A percentile compares a stretch with the other conserved stretches of the same genome.
Evolutionary conservation across 495 filamentous ascomycete species (phyloP).

Genomic region (Jackrogersella multiformis): DNA sequence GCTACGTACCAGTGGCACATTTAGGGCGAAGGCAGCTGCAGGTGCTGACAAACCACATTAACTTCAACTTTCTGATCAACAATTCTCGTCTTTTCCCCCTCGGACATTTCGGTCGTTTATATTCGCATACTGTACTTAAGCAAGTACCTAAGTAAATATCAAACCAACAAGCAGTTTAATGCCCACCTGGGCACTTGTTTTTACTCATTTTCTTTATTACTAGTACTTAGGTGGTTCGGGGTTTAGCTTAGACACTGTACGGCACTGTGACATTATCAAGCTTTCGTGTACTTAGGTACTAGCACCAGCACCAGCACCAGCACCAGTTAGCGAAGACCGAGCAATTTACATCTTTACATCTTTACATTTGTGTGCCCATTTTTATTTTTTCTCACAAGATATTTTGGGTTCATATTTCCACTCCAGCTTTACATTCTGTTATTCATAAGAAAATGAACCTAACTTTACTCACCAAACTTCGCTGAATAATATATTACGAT

Average conservation of each 20-base stretch:
- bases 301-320: too few relatives aligned
- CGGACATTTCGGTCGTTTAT: conserved; percentile 40
- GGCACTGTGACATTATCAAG: too few relatives aligned
- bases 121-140: not conserved
- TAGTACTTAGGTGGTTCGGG: conserved; percentile 3
- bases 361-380: conserved; percentile 3
- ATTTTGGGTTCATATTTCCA: conserved; percentile 17
- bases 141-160: not conserved
- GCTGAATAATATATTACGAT: conserved; percentile 43
- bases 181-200: conserved; percentile 22
- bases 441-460: not conserved
- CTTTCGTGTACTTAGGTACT: too few relatives aligned
- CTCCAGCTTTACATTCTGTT: not conserved
- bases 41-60: conserved; percentile 38
- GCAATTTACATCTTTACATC: too few relatives aligned
- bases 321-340: conserved; percentile 38
- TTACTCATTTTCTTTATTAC: conserved; percentile 19
- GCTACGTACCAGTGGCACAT: conserved; percentile 22
- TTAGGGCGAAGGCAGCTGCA: conserved; percentile 34
- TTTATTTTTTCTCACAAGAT: conserved; percentile 14
- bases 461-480: conserved; percentile 1
- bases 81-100: conserved; percentile 19
- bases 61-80: conserved; percentile 25
- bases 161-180: conserved; percentile 24
- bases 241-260: conserved; percentile 30